These are phyloP conservation scores for Omphalotus olearius DNA, from an alignment of 1,284 basidiomycete species.

Conservation along the genomic window DNA sequence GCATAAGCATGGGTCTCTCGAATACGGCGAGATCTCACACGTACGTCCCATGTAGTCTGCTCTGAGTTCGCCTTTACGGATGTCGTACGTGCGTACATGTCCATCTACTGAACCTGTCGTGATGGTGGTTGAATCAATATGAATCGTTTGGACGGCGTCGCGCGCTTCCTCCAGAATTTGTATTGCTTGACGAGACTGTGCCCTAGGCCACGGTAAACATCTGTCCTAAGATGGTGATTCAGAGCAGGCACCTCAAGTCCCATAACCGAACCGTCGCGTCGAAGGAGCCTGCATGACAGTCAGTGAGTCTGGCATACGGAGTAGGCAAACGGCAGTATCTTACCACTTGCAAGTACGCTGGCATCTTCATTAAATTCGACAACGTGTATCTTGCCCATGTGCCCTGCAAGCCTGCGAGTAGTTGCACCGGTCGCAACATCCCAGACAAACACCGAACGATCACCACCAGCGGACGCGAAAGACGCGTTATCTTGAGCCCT, in stretches of 20 bases:
- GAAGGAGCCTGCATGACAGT: constrained; percentile 60
- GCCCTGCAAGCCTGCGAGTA: constrained; percentile 78
- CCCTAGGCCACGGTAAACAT: constrained; percentile 37
- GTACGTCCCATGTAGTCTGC: constrained; percentile 87
- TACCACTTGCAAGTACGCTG: constrained; percentile 82
- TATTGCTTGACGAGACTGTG: constrained; percentile 80
- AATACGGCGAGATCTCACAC: constrained; percentile 26
- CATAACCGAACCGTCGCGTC: constrained; percentile 87
- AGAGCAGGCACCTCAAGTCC: constrained; percentile 67
- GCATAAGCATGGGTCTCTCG: constrained; percentile 3
- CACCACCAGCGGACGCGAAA: constrained; percentile 92
- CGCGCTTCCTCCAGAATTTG: constrained; percentile 88
- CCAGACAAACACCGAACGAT: constrained; percentile 92
- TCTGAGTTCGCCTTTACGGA: constrained; percentile 86
- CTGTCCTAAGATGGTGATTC: neutral
- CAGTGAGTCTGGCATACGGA: neutral
- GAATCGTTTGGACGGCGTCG: constrained; percentile 83
- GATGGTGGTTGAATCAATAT: constrained; percentile 62
- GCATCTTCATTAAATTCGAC: constrained; percentile 90
- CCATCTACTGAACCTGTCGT: constrained; percentile 89
- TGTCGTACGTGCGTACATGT: constrained; percentile 86
- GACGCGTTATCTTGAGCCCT: constrained; percentile 91
- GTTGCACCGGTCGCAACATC: constrained; percentile 88
- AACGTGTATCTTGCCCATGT: constrained; percentile 86
- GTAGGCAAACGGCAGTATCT: constrained; percentile 18